These are phyloP conservation scores for Cymbomonas tetramitiformis DNA, from an alignment of 139 green algal genomes.

Conservation along the genomic window DNA sequence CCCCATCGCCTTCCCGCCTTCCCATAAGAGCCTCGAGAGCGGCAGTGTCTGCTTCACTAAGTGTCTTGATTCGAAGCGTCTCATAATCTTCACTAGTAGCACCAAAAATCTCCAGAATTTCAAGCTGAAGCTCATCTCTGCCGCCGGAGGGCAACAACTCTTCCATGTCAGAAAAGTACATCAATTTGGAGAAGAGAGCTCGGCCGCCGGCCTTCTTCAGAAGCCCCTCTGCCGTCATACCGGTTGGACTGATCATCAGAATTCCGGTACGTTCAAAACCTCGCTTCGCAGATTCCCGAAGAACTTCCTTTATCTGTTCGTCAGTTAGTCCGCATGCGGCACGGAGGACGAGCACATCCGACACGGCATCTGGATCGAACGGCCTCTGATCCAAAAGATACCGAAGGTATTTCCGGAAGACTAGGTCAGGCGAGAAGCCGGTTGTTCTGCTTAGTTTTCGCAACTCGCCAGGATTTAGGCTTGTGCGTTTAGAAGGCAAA, in stretches of 20 bases:
- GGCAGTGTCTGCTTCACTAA: too few relatives aligned
- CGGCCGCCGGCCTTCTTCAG: constrained; percentile 69
- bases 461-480: constrained; percentile 32
- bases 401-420: constrained; percentile 95
- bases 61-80: constrained; percentile 44
- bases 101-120: constrained; percentile 62
- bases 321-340: constrained; percentile 42
- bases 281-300: constrained; percentile 59
- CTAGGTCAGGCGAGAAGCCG: constrained; percentile 65
- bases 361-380: constrained; percentile 74
- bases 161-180: constrained; percentile 70
- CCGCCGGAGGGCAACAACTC: constrained; percentile 37
- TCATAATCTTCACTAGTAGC: constrained; percentile 56
- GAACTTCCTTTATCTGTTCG: constrained; percentile 53
- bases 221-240: constrained; percentile 39
- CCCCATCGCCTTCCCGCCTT: too few relatives aligned
- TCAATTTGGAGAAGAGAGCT: constrained; percentile 79
- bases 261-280: constrained; percentile 68
- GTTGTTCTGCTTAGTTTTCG: constrained; percentile 24
- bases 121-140: constrained; percentile 27
- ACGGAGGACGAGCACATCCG: constrained; percentile 77
- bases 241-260: constrained; percentile 28
- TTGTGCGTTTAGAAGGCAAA: constrained; percentile 44
- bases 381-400: constrained; percentile 78
- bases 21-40: too few relatives aligned